Percentiles rank a stretch among this genome's conserved stretches.
phyloP scores from a whole-genome alignment of 306 rosid genomes.

The Crotalaria pallida region DNA sequence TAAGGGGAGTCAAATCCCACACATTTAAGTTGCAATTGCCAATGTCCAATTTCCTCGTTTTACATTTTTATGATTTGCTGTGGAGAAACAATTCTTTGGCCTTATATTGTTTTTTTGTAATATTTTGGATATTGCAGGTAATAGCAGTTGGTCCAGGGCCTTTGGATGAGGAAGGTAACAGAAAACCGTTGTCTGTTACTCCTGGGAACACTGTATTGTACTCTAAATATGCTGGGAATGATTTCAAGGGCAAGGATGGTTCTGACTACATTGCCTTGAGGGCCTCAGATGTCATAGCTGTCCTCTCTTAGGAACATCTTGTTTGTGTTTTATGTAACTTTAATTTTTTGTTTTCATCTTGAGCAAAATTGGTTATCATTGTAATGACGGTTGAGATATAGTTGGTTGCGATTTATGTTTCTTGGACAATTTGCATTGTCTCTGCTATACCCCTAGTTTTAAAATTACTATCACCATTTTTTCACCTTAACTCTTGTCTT shows the following conservation, averaged over 20 bases:
- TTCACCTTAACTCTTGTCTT: not conserved
- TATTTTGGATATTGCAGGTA: conserved; percentile 35
- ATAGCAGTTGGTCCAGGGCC: conserved; percentile 65
- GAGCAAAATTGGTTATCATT: conserved; percentile 16
- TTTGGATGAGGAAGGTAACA: conserved; percentile 74
- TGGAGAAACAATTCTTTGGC: not conserved
- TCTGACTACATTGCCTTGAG: conserved; percentile 63
- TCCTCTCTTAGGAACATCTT: conserved; percentile 49
- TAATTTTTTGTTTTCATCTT: conserved; percentile 1
- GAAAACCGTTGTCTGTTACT: conserved; percentile 43
- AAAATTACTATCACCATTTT: not conserved
- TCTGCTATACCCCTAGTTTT: not conserved
- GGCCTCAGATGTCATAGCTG: conserved; percentile 69
- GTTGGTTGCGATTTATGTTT: conserved; percentile 8
- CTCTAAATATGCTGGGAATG: conserved; percentile 80
- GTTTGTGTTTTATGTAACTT: conserved; percentile 6
- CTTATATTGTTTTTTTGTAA: not conserved
- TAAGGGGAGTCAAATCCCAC: too few relatives aligned
- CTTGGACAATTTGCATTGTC: not conserved
- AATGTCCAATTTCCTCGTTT: not conserved
- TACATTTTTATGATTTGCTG: not conserved
- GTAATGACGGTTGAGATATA: conserved; percentile 26
- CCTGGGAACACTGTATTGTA: conserved; percentile 68
- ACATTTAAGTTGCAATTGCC: not conserved
- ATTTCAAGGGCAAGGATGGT: conserved; percentile 92